These are phyloP conservation scores for Fomitopsis pinicola DNA, from an alignment of 1,284 basidiomycete species.

Conservation along the genomic window DNA sequence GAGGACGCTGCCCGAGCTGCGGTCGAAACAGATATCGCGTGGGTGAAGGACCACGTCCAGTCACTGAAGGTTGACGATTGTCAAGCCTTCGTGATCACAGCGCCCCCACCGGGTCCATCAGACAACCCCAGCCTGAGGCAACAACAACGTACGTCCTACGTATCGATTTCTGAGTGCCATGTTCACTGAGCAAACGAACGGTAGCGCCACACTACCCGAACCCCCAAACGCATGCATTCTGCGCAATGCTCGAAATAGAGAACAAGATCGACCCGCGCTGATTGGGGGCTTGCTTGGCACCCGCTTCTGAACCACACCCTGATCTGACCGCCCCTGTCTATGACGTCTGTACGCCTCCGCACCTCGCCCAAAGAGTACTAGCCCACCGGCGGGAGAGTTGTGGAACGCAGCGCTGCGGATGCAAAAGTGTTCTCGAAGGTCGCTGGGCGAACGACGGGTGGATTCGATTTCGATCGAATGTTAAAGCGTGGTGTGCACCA, in stretches of 20 bases:
- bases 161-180: too few relatives aligned
- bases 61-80: slow-evolving; percentile 44
- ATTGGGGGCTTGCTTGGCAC: background rate
- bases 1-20: slow-evolving; percentile 51
- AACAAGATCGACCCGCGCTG: slow-evolving; percentile 67
- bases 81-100: slow-evolving; percentile 58
- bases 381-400: background rate
- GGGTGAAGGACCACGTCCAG: slow-evolving; percentile 57
- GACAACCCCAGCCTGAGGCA: slow-evolving; percentile 20
- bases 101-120: background rate
- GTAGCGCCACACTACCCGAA: slow-evolving; percentile 81
- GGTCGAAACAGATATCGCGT: slow-evolving; percentile 60
- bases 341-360: background rate
- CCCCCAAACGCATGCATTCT: slow-evolving; percentile 88
- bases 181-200: background rate
- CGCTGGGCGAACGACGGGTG: background rate
- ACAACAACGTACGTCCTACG: slow-evolving; percentile 30
- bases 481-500: background rate
- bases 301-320: background rate
- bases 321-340: background rate
- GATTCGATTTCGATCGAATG: background rate
- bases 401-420: background rate
- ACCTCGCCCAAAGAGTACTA: background rate
- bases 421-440: background rate
- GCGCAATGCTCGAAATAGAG: slow-evolving; percentile 71